Conservation (phyloP, 768 basidiomycete genomes). For the Pleurotus djamor region DNA sequence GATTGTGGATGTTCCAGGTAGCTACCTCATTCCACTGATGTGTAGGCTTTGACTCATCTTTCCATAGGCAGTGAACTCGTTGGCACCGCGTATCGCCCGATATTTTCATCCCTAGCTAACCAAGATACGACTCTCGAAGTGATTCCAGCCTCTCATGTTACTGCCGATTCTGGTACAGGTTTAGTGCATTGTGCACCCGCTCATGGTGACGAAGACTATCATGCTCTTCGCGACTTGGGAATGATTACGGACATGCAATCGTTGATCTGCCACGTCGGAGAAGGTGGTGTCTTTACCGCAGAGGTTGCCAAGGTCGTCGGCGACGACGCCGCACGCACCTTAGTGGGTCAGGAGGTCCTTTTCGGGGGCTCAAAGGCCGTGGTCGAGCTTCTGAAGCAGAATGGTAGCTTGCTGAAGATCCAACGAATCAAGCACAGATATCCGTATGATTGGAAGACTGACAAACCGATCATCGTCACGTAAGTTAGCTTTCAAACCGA, state of each 20-base stretch:
- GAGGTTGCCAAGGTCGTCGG: constrained; percentile 61
- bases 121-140: constrained; percentile 37
- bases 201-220: constrained; percentile 92
- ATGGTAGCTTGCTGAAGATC: constrained; percentile 60
- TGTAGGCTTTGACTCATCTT: constrained; percentile 12
- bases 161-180: constrained; percentile 86
- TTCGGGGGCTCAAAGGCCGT: constrained; percentile 68
- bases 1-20: constrained; percentile 35
- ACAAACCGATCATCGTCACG: constrained; percentile 90
- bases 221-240: constrained; percentile 59
- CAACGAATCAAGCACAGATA: constrained; percentile 83
- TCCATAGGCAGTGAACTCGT: constrained; percentile 51
- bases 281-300: constrained; percentile 65
- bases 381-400: constrained; percentile 56
- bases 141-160: constrained; percentile 76
- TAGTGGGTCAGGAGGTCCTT: constrained; percentile 74
- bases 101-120: constrained; percentile 47
- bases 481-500: constrained; percentile 29
- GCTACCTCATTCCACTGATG: background rate
- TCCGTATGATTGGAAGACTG: constrained; percentile 96
- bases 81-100: constrained; percentile 54
- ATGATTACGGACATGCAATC: constrained; percentile 34
- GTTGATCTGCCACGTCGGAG: constrained; percentile 82
- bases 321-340: constrained; percentile 31
- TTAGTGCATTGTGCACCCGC: constrained; percentile 95